Evolutionary conservation across 768 basidiomycete genomes (phyloP).

Genomic region (Gautieria morchelliformis): DNA sequence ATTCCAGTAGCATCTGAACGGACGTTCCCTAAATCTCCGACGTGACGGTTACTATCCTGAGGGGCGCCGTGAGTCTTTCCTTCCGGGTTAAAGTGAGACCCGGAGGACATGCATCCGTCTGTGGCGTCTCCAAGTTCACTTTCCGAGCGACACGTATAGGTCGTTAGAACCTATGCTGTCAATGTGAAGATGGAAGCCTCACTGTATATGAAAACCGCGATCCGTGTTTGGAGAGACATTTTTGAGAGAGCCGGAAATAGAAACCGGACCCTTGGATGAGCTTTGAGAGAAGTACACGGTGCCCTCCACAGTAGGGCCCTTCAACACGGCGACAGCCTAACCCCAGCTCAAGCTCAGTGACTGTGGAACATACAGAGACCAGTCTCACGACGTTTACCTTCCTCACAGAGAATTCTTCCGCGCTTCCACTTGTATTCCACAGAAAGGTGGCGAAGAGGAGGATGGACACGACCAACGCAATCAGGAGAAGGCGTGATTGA

Average conservation of each 20-base stretch:
- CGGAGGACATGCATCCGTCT: slow-evolving; percentile 58
- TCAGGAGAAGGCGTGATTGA: neutral
- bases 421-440: neutral
- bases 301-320: slow-evolving; percentile 52
- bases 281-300: slow-evolving; percentile 58
- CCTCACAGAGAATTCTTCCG: neutral
- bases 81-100: slow-evolving; percentile 71
- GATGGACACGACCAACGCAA: neutral
- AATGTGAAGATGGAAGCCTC: slow-evolving; percentile 14
- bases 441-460: neutral
- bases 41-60: slow-evolving; percentile 43
- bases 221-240: slow-evolving; percentile 47
- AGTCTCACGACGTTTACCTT: neutral
- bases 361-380: neutral
- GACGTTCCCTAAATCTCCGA: slow-evolving; percentile 74
- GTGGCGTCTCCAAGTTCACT: slow-evolving; percentile 52
- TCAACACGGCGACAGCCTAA: slow-evolving; percentile 53
- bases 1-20: slow-evolving; percentile 46
- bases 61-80: slow-evolving; percentile 58
- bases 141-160: neutral
- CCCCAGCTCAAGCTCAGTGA: neutral
- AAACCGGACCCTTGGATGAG: slow-evolving; percentile 39
- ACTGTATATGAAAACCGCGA: slow-evolving; percentile 82
- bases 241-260: slow-evolving; percentile 50
- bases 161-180: slow-evolving; percentile 9